These are phyloP conservation scores for Mytilinidion resinicola DNA, from an alignment of 495 filamentous ascomycete species.

Conservation along the genomic window DNA sequence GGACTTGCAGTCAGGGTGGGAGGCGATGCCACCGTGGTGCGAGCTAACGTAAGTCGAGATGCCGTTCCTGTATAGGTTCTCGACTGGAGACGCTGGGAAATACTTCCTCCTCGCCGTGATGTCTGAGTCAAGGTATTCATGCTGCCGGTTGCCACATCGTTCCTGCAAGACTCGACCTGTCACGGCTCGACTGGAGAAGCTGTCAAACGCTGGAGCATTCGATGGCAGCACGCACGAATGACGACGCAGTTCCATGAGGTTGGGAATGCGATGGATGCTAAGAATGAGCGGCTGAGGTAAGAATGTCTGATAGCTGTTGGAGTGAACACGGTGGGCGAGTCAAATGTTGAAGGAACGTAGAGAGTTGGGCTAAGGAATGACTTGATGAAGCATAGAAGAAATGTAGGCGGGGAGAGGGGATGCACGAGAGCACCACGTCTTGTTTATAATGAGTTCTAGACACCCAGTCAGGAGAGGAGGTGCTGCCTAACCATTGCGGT, in stretches of 20 bases:
- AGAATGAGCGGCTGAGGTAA: slow-evolving; percentile 22
- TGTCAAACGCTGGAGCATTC: slow-evolving; percentile 34
- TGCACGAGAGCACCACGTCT: slow-evolving; percentile 35
- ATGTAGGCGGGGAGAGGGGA: slow-evolving; percentile 40
- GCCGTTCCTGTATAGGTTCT: slow-evolving; percentile 6
- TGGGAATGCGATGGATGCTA: slow-evolving; percentile 25
- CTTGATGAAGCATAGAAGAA: slow-evolving; percentile 49
- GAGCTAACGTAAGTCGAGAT: slow-evolving; percentile 12
- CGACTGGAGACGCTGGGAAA: slow-evolving; percentile 5
- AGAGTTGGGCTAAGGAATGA: slow-evolving; percentile 50
- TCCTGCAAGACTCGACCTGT: slow-evolving; percentile 31
- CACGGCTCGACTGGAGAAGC: neutral
- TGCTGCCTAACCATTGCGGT: neutral
- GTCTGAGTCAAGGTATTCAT: slow-evolving; percentile 4
- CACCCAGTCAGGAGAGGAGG: slow-evolving; percentile 20
- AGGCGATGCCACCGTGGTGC: slow-evolving; percentile 5
- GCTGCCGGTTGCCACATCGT: slow-evolving; percentile 34
- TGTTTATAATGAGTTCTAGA: slow-evolving; percentile 25
- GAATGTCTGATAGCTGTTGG: slow-evolving; percentile 20
- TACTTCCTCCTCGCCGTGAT: slow-evolving; percentile 12
- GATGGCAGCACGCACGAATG: slow-evolving; percentile 38
- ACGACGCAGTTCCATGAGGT: slow-evolving; percentile 23
- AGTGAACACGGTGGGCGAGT: slow-evolving; percentile 10
- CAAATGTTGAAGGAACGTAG: slow-evolving; percentile 38
- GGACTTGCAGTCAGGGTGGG: slow-evolving; percentile 8